Conservation (phyloP, 2,329 filamentous ascomycete genomes). For the Fusarium marasasianum region DNA sequence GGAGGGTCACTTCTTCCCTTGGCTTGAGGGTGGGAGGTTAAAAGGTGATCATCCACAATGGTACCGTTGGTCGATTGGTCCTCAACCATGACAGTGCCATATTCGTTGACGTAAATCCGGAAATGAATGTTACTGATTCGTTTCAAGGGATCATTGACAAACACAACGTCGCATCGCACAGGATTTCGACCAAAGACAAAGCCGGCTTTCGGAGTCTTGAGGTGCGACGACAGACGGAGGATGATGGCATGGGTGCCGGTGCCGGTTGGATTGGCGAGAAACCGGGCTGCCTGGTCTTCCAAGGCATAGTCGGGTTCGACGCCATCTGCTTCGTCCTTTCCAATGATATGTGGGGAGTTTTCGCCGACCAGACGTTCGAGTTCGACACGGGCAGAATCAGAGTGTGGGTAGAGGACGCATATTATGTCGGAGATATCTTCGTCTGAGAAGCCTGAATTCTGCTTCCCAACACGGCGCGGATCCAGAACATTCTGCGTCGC, state of each 20-base stretch:
- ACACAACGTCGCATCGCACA: slow-evolving; percentile 75
- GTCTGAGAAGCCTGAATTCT: slow-evolving; percentile 84
- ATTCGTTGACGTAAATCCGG: slow-evolving; percentile 88
- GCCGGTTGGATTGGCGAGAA: slow-evolving; percentile 56
- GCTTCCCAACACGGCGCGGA: slow-evolving; percentile 79
- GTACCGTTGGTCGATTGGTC: slow-evolving; percentile 98
- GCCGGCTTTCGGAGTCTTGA: slow-evolving; percentile 75
- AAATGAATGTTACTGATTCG: slow-evolving; percentile 96
- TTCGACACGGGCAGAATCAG: slow-evolving; percentile 75
- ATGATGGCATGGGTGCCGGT: slow-evolving; percentile 75
- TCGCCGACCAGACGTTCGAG: slow-evolving; percentile 64
- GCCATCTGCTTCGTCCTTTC: slow-evolving; percentile 58
- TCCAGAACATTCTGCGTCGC: slow-evolving; percentile 85
- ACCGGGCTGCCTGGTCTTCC: slow-evolving; percentile 61
- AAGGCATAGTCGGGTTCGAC: slow-evolving; percentile 61
- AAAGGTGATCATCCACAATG: slow-evolving; percentile 77
- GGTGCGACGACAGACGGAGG: slow-evolving; percentile 77
- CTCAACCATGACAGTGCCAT: slow-evolving; percentile 88
- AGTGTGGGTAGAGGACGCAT: slow-evolving; percentile 85
- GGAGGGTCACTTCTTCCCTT: slow-evolving; percentile 49
- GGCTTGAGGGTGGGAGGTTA: slow-evolving; percentile 58
- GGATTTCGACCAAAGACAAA: slow-evolving; percentile 88
- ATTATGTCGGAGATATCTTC: slow-evolving; percentile 89
- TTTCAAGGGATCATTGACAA: slow-evolving; percentile 71
- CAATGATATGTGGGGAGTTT: slow-evolving; percentile 60